Base-by-base conservation (phyloP, 768 basidiomycete genomes). In the Tylopilus sp. region DNA sequence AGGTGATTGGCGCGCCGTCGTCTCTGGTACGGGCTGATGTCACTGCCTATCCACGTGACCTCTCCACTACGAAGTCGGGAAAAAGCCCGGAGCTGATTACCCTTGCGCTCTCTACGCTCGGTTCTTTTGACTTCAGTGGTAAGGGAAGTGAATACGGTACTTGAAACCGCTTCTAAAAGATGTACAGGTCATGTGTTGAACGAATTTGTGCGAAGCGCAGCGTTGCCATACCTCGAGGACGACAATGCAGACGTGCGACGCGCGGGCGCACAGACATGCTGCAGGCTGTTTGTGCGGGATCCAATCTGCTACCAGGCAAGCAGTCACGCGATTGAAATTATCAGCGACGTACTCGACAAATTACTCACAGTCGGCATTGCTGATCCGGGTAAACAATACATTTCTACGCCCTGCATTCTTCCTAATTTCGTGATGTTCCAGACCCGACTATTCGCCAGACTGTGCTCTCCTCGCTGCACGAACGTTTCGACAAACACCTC, bases 291-390 rank as follows among this genome's bases (percentile, higher is more conserved):
- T 64, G 85, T 94, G 52, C 84, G 86, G 50, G 97, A 99, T 71
- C 94, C 95, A 0, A 97, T 98, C 45, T 94, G 91, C 66, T 91
- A 90, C 59, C 95, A 98, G 71, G 87, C 93, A 10, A 95, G 92
- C 73, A 93, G 86, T 59, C 91, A 98, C 69, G 89, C 95, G 8
- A 95, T 97, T 48, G 92, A 98, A 63, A 86, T 98, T 52, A 95
- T 99, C 63, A 92, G 91, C 67, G 95, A 98, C 57, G 95, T 98
- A n/a, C 78, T 98, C 38, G 94, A 97, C 68, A 98, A 98, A 69
- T 77, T 99, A 12, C 71, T 98, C 49, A 95, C 91, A 2, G 91
- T 98, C 28, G 95, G 89, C 10, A 93, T 97, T 48, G 93, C 95
- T 26, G 97, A 99, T 74, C 92, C 95, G 46, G 92, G 95, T 94